Evolutionary conservation across 2,329 filamentous ascomycete species (phyloP).

Genomic region (Paraconiothyrium sp.): DNA sequence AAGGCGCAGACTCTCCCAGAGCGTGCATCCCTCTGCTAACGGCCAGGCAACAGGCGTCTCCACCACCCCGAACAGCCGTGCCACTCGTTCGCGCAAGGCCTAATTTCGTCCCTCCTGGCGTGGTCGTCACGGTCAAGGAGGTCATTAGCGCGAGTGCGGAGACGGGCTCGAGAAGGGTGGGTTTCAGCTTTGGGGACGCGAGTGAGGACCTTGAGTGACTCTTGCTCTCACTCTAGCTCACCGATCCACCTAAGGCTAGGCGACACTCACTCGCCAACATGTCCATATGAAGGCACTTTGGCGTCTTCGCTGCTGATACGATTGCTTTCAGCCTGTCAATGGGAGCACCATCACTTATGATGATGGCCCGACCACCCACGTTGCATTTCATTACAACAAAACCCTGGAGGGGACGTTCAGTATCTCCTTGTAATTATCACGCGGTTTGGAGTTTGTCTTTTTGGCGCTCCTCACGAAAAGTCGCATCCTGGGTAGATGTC

Average conservation of each 20-base stretch:
- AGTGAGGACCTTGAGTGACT: conserved; percentile 4
- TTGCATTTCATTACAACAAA: conserved; percentile 18
- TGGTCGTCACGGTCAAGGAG: conserved; percentile 6
- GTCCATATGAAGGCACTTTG: not conserved
- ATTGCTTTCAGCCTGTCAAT: conserved; percentile 16
- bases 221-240: not conserved
- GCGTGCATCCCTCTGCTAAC: conserved; percentile 47
- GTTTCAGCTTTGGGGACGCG: conserved; percentile 8
- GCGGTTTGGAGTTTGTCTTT: conserved; percentile 23
- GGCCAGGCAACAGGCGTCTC: conserved; percentile 53
- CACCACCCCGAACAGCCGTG: conserved; percentile 64
- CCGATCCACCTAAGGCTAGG: not conserved
- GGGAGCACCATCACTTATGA: conserved; percentile 5
- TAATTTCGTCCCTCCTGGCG: conserved; percentile 50
- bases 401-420: conserved; percentile 20
- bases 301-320: conserved; percentile 3
- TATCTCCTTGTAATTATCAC: conserved; percentile 34
- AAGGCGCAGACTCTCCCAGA: conserved; percentile 61
- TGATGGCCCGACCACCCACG: conserved; percentile 8
- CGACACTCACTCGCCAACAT: not conserved
- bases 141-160: conserved; percentile 1
- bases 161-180: not conserved
- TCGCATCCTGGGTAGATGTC: conserved; percentile 2
- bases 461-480: conserved; percentile 22
- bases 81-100: conserved; percentile 76